Evolutionary conservation across 441 rosid genomes (phyloP).

Genomic region (Bruguiera hainesii): DNA sequence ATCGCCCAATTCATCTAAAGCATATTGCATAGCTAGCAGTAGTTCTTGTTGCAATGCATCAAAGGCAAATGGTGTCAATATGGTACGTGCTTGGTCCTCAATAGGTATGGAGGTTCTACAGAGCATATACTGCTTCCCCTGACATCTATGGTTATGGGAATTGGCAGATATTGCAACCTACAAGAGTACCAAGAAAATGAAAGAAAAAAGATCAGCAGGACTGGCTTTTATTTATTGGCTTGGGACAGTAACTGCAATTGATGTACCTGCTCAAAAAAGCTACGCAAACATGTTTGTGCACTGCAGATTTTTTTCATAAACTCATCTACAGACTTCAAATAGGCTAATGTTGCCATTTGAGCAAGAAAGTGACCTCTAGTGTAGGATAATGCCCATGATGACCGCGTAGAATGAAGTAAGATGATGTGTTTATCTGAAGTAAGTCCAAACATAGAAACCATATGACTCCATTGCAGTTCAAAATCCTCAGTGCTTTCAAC

Average conservation of each 20-base stretch:
- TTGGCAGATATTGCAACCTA: slow-evolving; percentile 59
- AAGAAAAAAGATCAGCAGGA: not conserved
- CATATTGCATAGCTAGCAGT: slow-evolving; percentile 70
- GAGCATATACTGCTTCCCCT: slow-evolving; percentile 42
- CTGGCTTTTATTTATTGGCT: not conserved
- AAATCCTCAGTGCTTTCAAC: slow-evolving; percentile 61
- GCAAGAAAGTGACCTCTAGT: slow-evolving; percentile 69
- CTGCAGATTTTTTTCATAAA: slow-evolving; percentile 57
- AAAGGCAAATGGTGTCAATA: slow-evolving; percentile 81
- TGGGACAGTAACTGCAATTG: not conserved
- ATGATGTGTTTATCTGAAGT: slow-evolving; percentile 69
- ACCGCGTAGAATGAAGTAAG: slow-evolving; percentile 55
- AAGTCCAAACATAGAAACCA: slow-evolving; percentile 70
- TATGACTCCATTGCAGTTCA: slow-evolving; percentile 73
- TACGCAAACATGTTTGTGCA: slow-evolving; percentile 64
- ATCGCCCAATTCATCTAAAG: slow-evolving; percentile 63
- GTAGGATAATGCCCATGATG: slow-evolving; percentile 64
- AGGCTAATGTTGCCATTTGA: slow-evolving; percentile 54
- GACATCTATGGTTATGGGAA: slow-evolving; percentile 34
- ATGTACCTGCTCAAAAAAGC: slow-evolving; percentile 77
- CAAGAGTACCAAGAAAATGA: slow-evolving; percentile 15
- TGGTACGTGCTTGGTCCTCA: slow-evolving; percentile 74
- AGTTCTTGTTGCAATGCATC: slow-evolving; percentile 70
- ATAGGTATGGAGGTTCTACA: slow-evolving; percentile 72
- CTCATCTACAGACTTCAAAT: slow-evolving; percentile 50